Evolutionary conservation across 2,329 filamentous ascomycete species (phyloP).

Genomic region (Emergomyces pasteurianus): DNA sequence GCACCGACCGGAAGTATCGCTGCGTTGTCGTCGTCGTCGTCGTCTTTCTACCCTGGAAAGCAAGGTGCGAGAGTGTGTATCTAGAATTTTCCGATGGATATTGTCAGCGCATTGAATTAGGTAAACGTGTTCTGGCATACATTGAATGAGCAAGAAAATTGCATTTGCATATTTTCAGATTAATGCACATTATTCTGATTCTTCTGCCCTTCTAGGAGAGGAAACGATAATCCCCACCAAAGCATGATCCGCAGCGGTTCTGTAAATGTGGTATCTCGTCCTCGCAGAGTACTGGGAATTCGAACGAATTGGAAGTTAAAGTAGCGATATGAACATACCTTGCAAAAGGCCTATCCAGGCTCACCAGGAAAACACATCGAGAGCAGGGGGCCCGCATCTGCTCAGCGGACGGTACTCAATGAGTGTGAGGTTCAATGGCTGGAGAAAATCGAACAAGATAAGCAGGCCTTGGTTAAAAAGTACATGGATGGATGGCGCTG

Average conservation of each 20-base stretch:
- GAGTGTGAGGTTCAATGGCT: background rate
- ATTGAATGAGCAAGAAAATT: background rate
- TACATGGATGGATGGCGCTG: background rate
- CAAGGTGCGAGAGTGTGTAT: background rate
- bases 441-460: background rate
- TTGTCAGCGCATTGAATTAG: background rate
- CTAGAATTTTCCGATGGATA: background rate
- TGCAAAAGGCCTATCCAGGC: constrained; percentile 16
- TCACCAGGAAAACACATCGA: constrained; percentile 23
- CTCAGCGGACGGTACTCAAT: constrained; percentile 2
- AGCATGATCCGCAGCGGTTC: constrained; percentile 61
- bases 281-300: background rate
- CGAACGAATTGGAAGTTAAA: background rate
- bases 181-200: constrained; percentile 25
- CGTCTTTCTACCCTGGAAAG: background rate
- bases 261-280: constrained; percentile 26
- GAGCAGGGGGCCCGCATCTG: constrained; percentile 31
- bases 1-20: background rate
- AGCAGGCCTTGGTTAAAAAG: background rate
- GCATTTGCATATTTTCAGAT: background rate
- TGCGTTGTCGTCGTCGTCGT: background rate
- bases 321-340: constrained; percentile 24
- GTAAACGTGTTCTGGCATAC: background rate
- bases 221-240: constrained; percentile 13
- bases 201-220: constrained; percentile 22